Base-by-base conservation (phyloP, 805 yeast species). In the Zygosaccharomyces pseudorouxii region DNA sequence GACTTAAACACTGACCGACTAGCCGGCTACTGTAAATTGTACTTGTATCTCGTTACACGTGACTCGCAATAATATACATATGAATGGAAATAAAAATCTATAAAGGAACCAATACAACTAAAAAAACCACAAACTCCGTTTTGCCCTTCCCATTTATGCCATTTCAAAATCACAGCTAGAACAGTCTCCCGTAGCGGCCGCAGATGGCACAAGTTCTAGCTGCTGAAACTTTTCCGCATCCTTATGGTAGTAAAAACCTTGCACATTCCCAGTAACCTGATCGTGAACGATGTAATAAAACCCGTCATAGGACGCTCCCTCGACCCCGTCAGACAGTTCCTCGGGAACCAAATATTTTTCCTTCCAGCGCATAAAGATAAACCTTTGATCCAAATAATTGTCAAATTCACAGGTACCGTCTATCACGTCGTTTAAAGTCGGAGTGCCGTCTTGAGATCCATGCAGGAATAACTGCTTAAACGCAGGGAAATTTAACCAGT, bases 331-430 rank as follows among this genome's bases (percentile, higher is more conserved):
- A 10, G 60, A 36, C 29, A 78, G 48, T 70, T 89, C 81, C 67
- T 89, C 95, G 0, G 96, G 95, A 7, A 86, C 82, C 51, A 90
- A 69, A 60, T 89, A 89, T 59, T 82, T 79, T 66, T 90, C 98
- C 68, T 90, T 90, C 98, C 98, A 90, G 56, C 97, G 76, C 97
- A 90, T 90, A 63, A 81, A 90, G 5, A 90, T 68, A 58, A 71
- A 76, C 49, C 81, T 75, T 52, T 74, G 69, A 42, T 71, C 56
- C 38, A 68, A 44, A 44, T 60, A 69, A 50, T 71, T 59, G 46
- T 38, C 62, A 62, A 12, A 58, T 33, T 49, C 59, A 62, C 51
- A 50, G 5, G 56, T 45, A 7, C 58, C 59, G 38, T 55, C 53
- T n/a, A 55, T 46, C 22, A 57, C 48, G 19, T 51, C 48, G 47